Base-by-base conservation (phyloP, 768 basidiomycete species). In the Podaxis pistillaris region DNA sequence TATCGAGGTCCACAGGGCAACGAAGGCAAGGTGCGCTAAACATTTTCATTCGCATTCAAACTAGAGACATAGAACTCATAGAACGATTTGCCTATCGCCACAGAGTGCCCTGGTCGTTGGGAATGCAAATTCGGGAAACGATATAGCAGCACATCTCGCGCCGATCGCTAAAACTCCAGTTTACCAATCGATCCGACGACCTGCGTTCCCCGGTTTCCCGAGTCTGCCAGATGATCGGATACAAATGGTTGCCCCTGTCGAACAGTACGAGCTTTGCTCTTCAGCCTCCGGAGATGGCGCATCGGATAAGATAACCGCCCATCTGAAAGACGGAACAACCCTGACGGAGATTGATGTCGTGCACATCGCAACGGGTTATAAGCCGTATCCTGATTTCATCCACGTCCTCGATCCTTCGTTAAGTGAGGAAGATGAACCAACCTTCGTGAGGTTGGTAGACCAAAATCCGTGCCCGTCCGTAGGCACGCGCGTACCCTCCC, bases 51-150 rank as follows among this genome's bases (percentile, higher is more conserved):
- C 19, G 19, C 24, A 33, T 17, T 40, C 33, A 33, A 13, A 3
- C 4, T 17, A 56, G 11, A 50, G 1, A 26, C 8, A 12, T 19
- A 41, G 4, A 17, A 15, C 37, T 24, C 19, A 22, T 19, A 37
- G 33, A 33, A 9, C 33, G 33, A 33, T 33, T 33, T 33, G 0
- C n/a, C 9, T 22, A 24, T 30, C 33, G 5, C 17, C 13, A 7
- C n/a, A 85, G 83, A 76, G 77, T 17, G 73, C 78, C 22, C 73
- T 83, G 0, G 74, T 85, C 9, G 68, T 84, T 3, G 83, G 80
- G 11, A 84, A 83, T 24, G 83, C 80, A 19, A 81, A 83, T 55
- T 84, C 83, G 1, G 74, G 76, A 38, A 85, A 85, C 65, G 83
- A 85, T 54, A 80, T 84, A 41, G 79, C 80, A 0, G 76, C 79